These are phyloP conservation scores for Hyphopichia homilentoma DNA, from an alignment of 805 yeast genomes.

Conservation along the genomic window DNA sequence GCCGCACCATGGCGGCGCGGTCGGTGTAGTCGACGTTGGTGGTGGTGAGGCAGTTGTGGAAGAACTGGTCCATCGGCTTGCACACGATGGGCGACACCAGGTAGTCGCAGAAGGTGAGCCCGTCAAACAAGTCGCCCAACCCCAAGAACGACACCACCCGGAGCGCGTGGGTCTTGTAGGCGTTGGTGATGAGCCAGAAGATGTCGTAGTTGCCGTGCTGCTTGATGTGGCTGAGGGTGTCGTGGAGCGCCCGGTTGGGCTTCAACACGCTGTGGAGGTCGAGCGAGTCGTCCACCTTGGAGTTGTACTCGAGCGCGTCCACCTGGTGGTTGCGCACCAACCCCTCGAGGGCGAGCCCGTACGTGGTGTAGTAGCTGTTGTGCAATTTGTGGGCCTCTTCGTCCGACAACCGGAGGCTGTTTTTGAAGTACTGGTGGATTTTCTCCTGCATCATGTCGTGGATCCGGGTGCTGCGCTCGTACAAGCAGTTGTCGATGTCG, in stretches of 20 bases:
- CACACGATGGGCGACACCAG: slow-evolving; percentile 66
- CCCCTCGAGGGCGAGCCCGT: slow-evolving; percentile 94
- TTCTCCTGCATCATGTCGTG: slow-evolving; percentile 85
- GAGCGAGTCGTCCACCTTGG: slow-evolving; percentile 85
- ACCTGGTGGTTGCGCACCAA: slow-evolving; percentile 65
- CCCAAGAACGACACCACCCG: slow-evolving; percentile 79
- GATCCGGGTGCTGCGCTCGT: slow-evolving; percentile 67
- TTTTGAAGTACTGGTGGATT: slow-evolving; percentile 78
- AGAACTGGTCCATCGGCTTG: slow-evolving; percentile 80
- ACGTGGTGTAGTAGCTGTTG: slow-evolving; percentile 71
- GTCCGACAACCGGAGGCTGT: slow-evolving; percentile 55
- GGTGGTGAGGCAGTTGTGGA: slow-evolving; percentile 57
- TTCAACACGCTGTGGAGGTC: slow-evolving; percentile 76
- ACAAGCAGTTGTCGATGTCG: slow-evolving; percentile 92
- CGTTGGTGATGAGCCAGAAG: slow-evolving; percentile 93
- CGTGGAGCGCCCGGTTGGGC: slow-evolving; percentile 56
- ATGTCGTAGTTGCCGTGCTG: slow-evolving; percentile 52
- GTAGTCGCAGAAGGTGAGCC: slow-evolving; percentile 91
- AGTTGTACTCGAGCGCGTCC: slow-evolving; percentile 85
- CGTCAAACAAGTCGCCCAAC: slow-evolving; percentile 90
- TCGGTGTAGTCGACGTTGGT: slow-evolving; percentile 49
- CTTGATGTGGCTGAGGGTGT: slow-evolving; percentile 46
- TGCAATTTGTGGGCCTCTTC: slow-evolving; percentile 75
- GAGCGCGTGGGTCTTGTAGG: slow-evolving; percentile 85
- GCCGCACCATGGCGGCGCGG: slow-evolving; percentile 42